phyloP scores from a whole-genome alignment of 2,329 filamentous ascomycete species.

The Tolypocladium guangdongense region DNA sequence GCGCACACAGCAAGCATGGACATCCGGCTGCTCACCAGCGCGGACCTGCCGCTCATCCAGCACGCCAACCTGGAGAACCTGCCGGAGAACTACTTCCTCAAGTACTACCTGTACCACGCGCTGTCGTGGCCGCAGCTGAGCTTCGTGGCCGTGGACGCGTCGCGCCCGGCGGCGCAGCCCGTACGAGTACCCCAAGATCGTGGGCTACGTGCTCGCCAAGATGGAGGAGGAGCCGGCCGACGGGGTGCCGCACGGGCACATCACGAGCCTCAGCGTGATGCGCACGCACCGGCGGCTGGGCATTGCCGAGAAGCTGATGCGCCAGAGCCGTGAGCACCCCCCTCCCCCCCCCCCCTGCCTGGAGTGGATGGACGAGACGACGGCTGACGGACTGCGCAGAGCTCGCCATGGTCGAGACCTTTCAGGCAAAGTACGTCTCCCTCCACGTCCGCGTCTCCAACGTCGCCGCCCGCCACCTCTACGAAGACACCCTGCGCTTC shows the following conservation, averaged over 20 bases:
- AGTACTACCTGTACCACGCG: constrained; percentile 99
- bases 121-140: constrained; percentile 96
- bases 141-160: constrained; percentile 90
- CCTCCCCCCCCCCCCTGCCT: background rate
- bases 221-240: constrained; percentile 98
- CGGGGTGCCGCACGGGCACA: constrained; percentile 87
- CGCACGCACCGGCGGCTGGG: constrained; percentile 83
- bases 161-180: constrained; percentile 62
- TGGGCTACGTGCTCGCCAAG: constrained; percentile 98
- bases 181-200: constrained; percentile 91
- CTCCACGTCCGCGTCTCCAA: constrained; percentile 95
- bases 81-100: constrained; percentile 99
- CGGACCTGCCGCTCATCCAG: constrained; percentile 85
- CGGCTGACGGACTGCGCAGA: constrained; percentile 45
- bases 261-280: constrained; percentile 93
- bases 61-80: constrained; percentile 98
- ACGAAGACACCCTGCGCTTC: constrained; percentile 87
- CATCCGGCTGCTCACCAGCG: constrained; percentile 75
- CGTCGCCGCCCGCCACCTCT: constrained; percentile 79
- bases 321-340: constrained; percentile 69
- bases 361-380: too few species aligned
- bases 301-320: constrained; percentile 94
- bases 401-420: constrained; percentile 93
- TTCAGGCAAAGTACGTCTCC: constrained; percentile 82
- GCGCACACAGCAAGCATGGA: constrained; percentile 48